A percentile compares a stretch with the other conserved stretches of the same genome.
These are phyloP conservation scores for Petrea volubilis DNA, from an alignment of 257 asterid species.

Conservation along the genomic window DNA sequence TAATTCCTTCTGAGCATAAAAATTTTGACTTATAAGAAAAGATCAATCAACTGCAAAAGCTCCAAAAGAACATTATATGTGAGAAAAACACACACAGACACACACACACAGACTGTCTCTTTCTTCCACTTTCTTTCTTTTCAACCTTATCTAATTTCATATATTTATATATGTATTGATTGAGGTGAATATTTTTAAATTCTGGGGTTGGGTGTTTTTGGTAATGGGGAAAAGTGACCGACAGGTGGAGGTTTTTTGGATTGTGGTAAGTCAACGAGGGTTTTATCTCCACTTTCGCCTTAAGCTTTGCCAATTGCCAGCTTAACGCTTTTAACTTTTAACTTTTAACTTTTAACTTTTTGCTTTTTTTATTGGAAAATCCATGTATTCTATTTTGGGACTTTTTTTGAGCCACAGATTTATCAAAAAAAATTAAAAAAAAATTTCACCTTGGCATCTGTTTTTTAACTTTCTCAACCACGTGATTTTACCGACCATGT, in stretches of 20 bases:
- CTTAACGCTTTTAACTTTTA: constrained; percentile 17
- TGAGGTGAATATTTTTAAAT: neutral
- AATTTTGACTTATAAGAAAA: neutral
- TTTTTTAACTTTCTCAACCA: neutral
- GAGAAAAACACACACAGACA: neutral
- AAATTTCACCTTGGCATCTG: neutral
- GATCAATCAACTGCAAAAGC: constrained; percentile 23
- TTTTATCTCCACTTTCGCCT: no score
- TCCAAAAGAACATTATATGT: constrained; percentile 20
- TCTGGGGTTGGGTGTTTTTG: neutral
- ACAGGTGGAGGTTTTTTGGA: constrained; percentile 34
- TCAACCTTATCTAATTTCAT: constrained; percentile 12
- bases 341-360: constrained; percentile 18
- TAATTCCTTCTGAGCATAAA: neutral
- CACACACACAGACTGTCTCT: constrained; percentile 23
- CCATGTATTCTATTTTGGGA: no score
- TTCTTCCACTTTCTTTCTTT: constrained; percentile 13
- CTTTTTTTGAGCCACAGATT: no score
- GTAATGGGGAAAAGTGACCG: constrained; percentile 17
- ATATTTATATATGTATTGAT: neutral
- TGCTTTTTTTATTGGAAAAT: constrained; percentile 3
- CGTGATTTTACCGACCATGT: neutral
- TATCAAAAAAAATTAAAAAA: no score
- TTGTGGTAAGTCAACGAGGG: constrained; percentile 42
- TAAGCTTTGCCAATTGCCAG: constrained; percentile 23